Conservation (phyloP, 768 basidiomycete genomes). For the Kwoniella sp. region DNA sequence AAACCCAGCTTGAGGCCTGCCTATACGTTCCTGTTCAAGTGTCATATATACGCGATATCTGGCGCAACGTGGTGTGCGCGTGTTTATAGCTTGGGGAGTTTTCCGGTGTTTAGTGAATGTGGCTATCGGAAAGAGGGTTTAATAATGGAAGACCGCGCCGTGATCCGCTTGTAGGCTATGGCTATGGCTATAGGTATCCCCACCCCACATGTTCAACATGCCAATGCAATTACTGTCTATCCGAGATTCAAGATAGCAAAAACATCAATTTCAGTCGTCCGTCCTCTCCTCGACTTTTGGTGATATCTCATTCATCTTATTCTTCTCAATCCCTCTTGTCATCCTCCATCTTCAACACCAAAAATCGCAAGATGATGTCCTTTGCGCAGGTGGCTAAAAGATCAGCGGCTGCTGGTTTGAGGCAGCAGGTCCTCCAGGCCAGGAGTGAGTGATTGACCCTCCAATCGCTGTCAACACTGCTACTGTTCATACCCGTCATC, state of each 20-base stretch:
- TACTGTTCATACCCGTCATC: too few relatives aligned
- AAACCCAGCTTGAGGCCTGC: too few relatives aligned
- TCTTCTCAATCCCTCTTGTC: neutral
- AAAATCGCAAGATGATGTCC: slow-evolving; percentile 43
- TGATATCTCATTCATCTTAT: neutral
- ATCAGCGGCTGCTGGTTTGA: slow-evolving; percentile 32
- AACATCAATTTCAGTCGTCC: neutral
- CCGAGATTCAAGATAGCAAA: neutral
- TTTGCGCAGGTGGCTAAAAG: slow-evolving; percentile 49
- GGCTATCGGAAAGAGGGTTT: neutral
- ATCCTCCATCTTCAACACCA: neutral
- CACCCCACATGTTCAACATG: neutral
- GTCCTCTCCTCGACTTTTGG: neutral
- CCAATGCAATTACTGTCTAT: neutral
- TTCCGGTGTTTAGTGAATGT: neutral
- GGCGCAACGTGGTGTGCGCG: too few relatives aligned
- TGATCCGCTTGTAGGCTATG: neutral
- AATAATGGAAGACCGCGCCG: neutral
- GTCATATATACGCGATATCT: too few relatives aligned
- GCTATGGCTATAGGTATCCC: too few relatives aligned
- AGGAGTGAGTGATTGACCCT: slow-evolving; percentile 28
- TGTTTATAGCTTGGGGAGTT: neutral
- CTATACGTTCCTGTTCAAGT: too few relatives aligned
- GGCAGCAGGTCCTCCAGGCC: slow-evolving; percentile 39
- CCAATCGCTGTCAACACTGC: too few relatives aligned